Conservation (phyloP, 176 grass and related monocot species). For the Metroxylon sagu region DNA sequence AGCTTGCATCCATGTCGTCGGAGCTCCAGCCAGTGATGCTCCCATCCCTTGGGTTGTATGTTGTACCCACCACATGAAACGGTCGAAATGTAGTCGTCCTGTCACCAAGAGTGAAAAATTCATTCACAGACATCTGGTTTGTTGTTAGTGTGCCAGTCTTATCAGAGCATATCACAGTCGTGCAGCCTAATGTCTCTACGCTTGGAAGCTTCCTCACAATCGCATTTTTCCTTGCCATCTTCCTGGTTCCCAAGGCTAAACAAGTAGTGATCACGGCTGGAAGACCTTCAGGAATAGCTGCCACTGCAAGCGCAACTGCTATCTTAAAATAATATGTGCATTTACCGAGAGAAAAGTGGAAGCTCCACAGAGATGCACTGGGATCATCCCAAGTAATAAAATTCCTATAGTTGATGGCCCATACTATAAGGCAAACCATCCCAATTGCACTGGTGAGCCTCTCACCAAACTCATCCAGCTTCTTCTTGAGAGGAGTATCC, state of each 20-base stretch:
- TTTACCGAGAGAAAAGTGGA: conserved; percentile 95
- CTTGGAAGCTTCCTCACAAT: conserved; percentile 92
- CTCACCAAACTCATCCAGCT: conserved; percentile 91
- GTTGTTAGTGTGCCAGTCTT: conserved; percentile 96
- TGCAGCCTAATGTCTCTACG: conserved; percentile 93
- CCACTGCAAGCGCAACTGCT: conserved; percentile 91
- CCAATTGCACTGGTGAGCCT: conserved; percentile 84
- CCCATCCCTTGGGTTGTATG: conserved; percentile 78
- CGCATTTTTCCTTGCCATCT: conserved; percentile 96
- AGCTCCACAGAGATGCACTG: conserved; percentile 58
- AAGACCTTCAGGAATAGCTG: conserved; percentile 93
- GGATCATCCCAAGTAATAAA: conserved; percentile 88
- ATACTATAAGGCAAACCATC: conserved; percentile 73
- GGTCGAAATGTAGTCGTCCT: conserved; percentile 48
- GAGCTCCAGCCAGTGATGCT: conserved; percentile 61
- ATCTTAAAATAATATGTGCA: conserved; percentile 99
- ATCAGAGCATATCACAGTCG: conserved; percentile 97
- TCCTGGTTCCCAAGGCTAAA: conserved; percentile 86
- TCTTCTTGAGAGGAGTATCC: conserved; percentile 85
- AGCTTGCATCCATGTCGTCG: conserved; percentile 64
- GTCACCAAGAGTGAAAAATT: conserved; percentile 62
- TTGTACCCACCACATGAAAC: conserved; percentile 86
- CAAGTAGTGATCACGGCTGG: conserved; percentile 96
- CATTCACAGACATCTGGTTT: conserved; percentile 92
- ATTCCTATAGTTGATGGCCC: conserved; percentile 87